These are phyloP conservation scores for Aspergillus quadrilineatus DNA, from an alignment of 2,329 filamentous ascomycete genomes.

Conservation along the genomic window DNA sequence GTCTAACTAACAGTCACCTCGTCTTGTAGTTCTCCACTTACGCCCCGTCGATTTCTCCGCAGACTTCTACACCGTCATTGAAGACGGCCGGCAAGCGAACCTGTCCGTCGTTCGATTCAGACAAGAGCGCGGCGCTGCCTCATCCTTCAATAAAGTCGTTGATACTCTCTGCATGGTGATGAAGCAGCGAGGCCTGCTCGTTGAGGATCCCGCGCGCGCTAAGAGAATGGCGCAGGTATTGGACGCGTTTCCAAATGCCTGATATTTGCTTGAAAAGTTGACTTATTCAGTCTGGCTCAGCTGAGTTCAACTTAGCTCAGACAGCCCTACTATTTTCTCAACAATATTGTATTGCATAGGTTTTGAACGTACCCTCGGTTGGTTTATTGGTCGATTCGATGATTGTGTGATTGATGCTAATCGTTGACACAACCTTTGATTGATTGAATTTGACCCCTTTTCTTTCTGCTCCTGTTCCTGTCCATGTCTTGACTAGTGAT, in stretches of 20 bases:
- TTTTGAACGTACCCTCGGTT: background rate
- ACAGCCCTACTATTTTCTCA: background rate
- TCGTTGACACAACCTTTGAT: background rate
- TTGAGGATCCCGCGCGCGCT: constrained; percentile 64
- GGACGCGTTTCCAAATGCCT: constrained; percentile 25
- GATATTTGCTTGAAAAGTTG: background rate
- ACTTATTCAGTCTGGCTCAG: too few species aligned
- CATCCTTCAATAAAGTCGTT: constrained; percentile 80
- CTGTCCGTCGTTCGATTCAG: constrained; percentile 82
- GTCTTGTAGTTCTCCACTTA: constrained; percentile 62
- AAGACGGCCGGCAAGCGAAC: constrained; percentile 73
- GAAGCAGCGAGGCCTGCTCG: constrained; percentile 62
- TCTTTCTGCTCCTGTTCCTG: too few species aligned
- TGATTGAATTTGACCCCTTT: background rate
- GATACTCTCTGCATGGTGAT: constrained; percentile 72
- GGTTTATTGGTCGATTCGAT: background rate
- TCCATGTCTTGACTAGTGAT: too few species aligned
- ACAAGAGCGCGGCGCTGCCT: constrained; percentile 87
- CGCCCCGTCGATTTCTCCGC: constrained; percentile 85
- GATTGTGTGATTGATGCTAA: background rate
- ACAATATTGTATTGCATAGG: background rate
- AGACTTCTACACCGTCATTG: constrained; percentile 84
- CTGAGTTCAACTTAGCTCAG: background rate
- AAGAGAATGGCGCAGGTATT: constrained; percentile 63
- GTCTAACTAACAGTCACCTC: constrained; percentile 35